These are phyloP conservation scores for Citrus hindsii DNA, from an alignment of 345 rosid genomes.

Conservation along the genomic window DNA sequence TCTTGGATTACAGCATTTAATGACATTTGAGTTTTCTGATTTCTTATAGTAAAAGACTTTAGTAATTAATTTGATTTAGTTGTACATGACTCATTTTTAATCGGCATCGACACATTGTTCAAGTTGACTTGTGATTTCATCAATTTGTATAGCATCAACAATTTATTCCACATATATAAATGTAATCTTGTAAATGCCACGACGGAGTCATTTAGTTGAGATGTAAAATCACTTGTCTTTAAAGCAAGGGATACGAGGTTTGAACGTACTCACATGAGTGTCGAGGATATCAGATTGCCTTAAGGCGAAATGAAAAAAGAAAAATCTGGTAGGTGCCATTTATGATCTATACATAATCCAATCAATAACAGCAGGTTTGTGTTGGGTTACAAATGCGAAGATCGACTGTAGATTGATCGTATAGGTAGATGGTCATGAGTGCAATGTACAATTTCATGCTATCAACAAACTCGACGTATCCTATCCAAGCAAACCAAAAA, in stretches of 20 bases:
- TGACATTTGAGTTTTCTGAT: neutral
- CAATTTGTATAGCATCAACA: no score
- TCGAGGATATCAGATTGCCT: no score
- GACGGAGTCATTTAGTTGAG: no score
- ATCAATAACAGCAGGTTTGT: no score
- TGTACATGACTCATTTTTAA: slow-evolving; percentile 21
- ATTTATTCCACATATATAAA: no score
- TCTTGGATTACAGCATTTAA: slow-evolving; percentile 16
- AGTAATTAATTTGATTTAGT: slow-evolving; percentile 24
- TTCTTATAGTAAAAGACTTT: slow-evolving; percentile 7
- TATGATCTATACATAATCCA: no score
- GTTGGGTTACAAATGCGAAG: no score
- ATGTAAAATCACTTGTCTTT: no score
- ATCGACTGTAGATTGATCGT: neutral
- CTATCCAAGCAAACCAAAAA: neutral
- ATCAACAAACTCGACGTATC: neutral
- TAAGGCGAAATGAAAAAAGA: no score
- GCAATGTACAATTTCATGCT: neutral
- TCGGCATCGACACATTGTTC: slow-evolving; percentile 2
- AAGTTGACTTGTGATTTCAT: neutral
- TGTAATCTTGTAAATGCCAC: neutral
- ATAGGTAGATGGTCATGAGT: neutral
- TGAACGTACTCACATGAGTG: no score
- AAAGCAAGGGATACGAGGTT: no score
- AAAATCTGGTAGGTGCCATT: no score